Evolutionary conservation across 768 basidiomycete species (phyloP), one percentile per base, ranked within the genome.

Genomic region (Pluteus cervinus): DNA sequence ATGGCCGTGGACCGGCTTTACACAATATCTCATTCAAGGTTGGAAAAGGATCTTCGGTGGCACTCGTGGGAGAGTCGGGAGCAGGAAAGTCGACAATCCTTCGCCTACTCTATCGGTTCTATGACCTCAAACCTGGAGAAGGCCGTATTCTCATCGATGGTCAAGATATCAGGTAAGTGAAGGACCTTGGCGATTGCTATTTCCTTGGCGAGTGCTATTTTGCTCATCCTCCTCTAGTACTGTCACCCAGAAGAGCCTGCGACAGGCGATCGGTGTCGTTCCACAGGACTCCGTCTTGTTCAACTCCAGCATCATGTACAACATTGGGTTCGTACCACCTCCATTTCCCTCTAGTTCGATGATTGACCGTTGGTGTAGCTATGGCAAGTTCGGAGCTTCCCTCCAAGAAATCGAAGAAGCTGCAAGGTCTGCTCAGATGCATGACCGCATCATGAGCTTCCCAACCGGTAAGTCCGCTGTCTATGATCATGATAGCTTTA

Each of bases 81-180:
- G 68, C 83, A 2, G 82, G 89, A 9, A 93, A 90, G 58, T 86
- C 82, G 7, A 86, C 89, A 1, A 79, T 90, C 39, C 60, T 90
- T 34, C 82, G 89, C n/a, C 68, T 93, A 20, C 66, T 98, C 11
- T 96, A 89, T 59, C 75, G 92, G 15, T 91, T 98, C 63, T 96
- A 97, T 56, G 92, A 97, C 50, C 68, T 92, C 10, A 70, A 74
- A 12, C 75, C 79, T 37, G 90, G 90, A 22, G 73, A 84, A 43
- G 85, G 85, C 10, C 66, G 81, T 26, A 91, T 94, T 47, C 60
- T 79, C 31, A 79, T 94, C 42, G 90, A 96, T 49, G 88, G 85
- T 4, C 73, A 86, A 50, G 87, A 96, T 49, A 86, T 97, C 38
- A 62, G 69, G 71, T 65, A 44, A 12, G 49, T 30, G 15, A 15